A percentile compares a stretch with the other conserved stretches of the same genome.
Evolutionary conservation across 2,329 filamentous ascomycete genomes (phyloP).

Genomic region (Claviceps citrina): DNA sequence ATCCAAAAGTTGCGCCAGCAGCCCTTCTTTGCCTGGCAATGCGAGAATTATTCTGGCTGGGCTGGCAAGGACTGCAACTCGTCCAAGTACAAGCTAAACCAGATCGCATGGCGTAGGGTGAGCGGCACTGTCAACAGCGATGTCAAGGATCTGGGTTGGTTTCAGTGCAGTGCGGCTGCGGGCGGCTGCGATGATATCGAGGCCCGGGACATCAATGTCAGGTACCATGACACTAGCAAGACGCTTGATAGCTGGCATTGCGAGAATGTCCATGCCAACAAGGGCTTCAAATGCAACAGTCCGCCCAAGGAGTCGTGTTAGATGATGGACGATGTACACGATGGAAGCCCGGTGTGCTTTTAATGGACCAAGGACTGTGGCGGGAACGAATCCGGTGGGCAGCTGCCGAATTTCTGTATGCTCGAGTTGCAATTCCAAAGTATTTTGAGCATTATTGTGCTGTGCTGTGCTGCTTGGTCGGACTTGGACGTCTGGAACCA

Average conservation of each 20-base stretch:
- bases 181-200: slow-evolving; percentile 18
- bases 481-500: too few species aligned
- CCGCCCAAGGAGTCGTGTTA: background rate
- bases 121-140: slow-evolving; percentile 14
- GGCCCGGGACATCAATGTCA: slow-evolving; percentile 13
- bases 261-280: slow-evolving; percentile 12
- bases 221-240: slow-evolving; percentile 5
- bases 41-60: slow-evolving; percentile 20
- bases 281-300: slow-evolving; percentile 13
- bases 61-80: slow-evolving; percentile 20
- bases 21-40: slow-evolving; percentile 21
- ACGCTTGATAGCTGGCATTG: slow-evolving; percentile 14
- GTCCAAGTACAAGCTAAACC: slow-evolving; percentile 16
- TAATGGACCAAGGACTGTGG: too few species aligned
- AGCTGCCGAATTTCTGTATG: too few species aligned
- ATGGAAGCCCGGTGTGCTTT: too few species aligned
- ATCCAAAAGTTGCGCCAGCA: slow-evolving; percentile 14
- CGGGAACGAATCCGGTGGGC: too few species aligned
- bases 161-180: slow-evolving; percentile 18
- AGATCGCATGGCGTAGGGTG: slow-evolving; percentile 15
- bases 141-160: slow-evolving; percentile 14
- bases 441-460: too few species aligned
- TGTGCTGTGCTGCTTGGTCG: too few species aligned
- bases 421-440: too few species aligned
- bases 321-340: too few species aligned